Evolutionary conservation across 495 filamentous ascomycete genomes (phyloP), one percentile per base, ranked within the genome.

Genomic region (Aspergillus carlsbadensis): DNA sequence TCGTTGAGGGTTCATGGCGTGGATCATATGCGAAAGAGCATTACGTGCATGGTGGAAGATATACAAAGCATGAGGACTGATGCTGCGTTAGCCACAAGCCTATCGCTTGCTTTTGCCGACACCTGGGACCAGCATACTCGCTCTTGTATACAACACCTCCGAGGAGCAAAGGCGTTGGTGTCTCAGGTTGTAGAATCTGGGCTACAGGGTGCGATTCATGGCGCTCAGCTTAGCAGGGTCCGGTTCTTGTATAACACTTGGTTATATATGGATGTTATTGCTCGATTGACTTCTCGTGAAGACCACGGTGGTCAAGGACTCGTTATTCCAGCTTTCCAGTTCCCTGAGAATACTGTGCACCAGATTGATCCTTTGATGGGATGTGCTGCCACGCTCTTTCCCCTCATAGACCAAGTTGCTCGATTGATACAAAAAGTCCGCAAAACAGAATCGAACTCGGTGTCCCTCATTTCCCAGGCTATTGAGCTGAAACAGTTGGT

Each of bases 181-280:
- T 76, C 80, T 31, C 79, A 80, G 58, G 81, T 84, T 0, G 65
- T 89, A n/a, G 65, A 60, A 44, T 65, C 60, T 17, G 76, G 68
- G 47, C 70, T 70, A 43, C 71, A 69, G 55, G 67, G 56, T 18
- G 55, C 62, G 31, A 31, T 70, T 58, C 53, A 46, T 20, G 53
- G 64, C 15, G 67, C 78, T 17, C 81, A 86, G 26, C 66, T 84
- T 15, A 69, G 75, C 37, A 69, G 87, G 10, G 70, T 91, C 44
- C 80, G 80, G 36, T 91, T 91, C 62, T 71, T 92, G 36, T 87
- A 87, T 66, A 91, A 89, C 65, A 85, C 87, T 8, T 91, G 84
- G 84, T 77, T 91, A 15, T 92, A 91, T 61, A 88, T 91, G 84
- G 87, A 92, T 69, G 89, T 91, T 34, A 86, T 92, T 56, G 85